A percentile compares a stretch with the other conserved stretches of the same genome.
Conservation (phyloP, 2,329 filamentous ascomycete genomes). For the Cadophora sp. region DNA sequence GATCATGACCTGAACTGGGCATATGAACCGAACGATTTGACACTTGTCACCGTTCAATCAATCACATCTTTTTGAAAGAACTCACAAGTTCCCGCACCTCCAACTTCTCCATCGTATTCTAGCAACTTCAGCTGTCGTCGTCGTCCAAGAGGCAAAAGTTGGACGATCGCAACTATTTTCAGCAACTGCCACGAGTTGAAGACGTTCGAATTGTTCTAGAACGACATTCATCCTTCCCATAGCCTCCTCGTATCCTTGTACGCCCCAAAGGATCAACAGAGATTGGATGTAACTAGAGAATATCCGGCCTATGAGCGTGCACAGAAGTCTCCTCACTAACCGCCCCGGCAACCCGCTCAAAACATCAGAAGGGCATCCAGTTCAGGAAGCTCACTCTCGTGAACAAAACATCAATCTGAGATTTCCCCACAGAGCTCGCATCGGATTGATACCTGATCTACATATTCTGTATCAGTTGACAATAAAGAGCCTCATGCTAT, state of each 20-base stretch:
- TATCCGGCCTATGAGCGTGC: constrained; percentile 17
- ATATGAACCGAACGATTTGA: not conserved
- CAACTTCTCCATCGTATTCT: not conserved
- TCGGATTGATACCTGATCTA: not conserved
- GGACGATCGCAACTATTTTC: constrained; percentile 11
- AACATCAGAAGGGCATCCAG: not conserved
- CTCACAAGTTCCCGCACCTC: not conserved
- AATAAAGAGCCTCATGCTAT: constrained; percentile 10
- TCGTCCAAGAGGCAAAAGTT: constrained; percentile 11
- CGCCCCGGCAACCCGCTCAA: constrained; percentile 4
- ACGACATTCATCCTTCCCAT: constrained; percentile 3
- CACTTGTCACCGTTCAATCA: not conserved
- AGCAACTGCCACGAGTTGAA: constrained; percentile 3
- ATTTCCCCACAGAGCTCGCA: not conserved
- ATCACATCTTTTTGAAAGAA: not conserved
- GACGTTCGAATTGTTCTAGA: constrained; percentile 9
- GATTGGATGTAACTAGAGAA: constrained; percentile 10
- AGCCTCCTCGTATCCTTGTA: constrained; percentile 14
- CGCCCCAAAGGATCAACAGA: not conserved
- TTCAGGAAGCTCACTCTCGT: not conserved
- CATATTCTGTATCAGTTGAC: not conserved
- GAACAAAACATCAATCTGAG: not conserved
- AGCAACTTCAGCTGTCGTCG: constrained; percentile 2
- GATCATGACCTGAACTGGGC: not conserved
- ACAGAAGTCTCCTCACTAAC: not conserved